Percentiles rank a stretch among this genome's conserved stretches.
These are phyloP conservation scores for Pharus latifolius DNA, from an alignment of 176 grass and related monocot species.

Conservation along the genomic window DNA sequence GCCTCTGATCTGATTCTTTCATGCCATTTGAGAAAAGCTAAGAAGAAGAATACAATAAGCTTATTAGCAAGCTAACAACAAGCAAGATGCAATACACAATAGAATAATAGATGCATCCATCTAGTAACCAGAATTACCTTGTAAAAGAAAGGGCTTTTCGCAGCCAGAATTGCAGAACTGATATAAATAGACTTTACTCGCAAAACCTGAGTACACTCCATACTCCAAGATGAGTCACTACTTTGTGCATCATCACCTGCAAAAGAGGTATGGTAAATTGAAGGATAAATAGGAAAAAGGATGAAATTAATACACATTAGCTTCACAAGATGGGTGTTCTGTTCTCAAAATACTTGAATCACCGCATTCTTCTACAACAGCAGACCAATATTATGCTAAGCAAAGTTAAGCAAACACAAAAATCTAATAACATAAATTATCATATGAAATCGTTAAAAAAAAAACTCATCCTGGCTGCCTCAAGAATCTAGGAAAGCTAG, in stretches of 20 bases:
- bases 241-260: conserved; percentile 72
- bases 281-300: conserved; percentile 3
- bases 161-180: conserved; percentile 94
- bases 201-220: conserved; percentile 58
- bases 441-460: background rate
- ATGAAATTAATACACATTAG: background rate
- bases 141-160: conserved; percentile 99
- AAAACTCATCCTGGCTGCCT: background rate
- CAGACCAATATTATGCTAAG: background rate
- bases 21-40: conserved; percentile 99
- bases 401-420: background rate
- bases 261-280: background rate
- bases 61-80: conserved; percentile 23
- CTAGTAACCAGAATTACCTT: conserved; percentile 41
- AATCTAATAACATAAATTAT: background rate
- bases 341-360: background rate
- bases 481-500: background rate
- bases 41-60: conserved; percentile 14
- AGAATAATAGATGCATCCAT: background rate
- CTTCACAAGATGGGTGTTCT: background rate
- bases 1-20: conserved; percentile 97
- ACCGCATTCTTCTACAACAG: background rate
- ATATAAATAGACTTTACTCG: conserved; percentile 87
- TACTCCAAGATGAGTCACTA: conserved; percentile 55
- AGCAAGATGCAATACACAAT: background rate